Evolutionary conservation across 495 filamentous ascomycete species (phyloP).

Genomic region (Penicillium tannophilum): DNA sequence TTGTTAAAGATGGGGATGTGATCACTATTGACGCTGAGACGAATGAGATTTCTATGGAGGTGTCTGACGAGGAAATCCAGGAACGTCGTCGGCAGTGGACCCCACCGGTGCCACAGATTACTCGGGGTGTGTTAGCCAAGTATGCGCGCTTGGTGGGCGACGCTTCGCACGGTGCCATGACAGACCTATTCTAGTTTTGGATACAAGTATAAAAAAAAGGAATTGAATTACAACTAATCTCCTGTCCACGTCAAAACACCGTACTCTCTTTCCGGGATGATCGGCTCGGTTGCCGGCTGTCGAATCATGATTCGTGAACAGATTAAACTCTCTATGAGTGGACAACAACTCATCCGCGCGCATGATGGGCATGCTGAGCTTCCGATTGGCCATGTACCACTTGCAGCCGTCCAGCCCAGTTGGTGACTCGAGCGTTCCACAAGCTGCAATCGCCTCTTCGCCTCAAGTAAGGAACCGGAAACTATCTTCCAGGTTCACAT

Average conservation of each 20-base stretch:
- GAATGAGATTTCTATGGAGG: slow-evolving; percentile 75
- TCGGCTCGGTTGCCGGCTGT: not conserved
- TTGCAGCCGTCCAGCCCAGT: not conserved
- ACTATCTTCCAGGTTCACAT: not conserved
- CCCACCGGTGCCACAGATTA: slow-evolving; percentile 71
- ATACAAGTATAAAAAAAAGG: not conserved
- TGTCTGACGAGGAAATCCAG: slow-evolving; percentile 73
- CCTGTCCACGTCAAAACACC: not conserved
- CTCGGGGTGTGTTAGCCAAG: slow-evolving; percentile 86
- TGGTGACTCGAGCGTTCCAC: not conserved
- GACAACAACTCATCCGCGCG: not conserved
- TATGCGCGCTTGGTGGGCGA: slow-evolving; percentile 77
- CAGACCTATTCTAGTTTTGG: slow-evolving; percentile 45
- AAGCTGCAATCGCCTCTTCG: not conserved
- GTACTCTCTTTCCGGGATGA: not conserved
- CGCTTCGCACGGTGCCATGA: slow-evolving; percentile 70
- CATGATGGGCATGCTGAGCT: not conserved
- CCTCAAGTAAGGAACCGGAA: not conserved
- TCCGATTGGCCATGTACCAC: not conserved
- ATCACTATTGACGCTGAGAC: slow-evolving; percentile 84
- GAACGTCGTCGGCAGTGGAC: slow-evolving; percentile 70
- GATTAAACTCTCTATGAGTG: not conserved
- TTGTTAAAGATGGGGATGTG: slow-evolving; percentile 79
- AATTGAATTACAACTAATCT: not conserved
- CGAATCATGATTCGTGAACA: not conserved